These are phyloP conservation scores for Sodiomyces alkalinus DNA, from an alignment of 2,329 filamentous ascomycete species.

Conservation along the genomic window DNA sequence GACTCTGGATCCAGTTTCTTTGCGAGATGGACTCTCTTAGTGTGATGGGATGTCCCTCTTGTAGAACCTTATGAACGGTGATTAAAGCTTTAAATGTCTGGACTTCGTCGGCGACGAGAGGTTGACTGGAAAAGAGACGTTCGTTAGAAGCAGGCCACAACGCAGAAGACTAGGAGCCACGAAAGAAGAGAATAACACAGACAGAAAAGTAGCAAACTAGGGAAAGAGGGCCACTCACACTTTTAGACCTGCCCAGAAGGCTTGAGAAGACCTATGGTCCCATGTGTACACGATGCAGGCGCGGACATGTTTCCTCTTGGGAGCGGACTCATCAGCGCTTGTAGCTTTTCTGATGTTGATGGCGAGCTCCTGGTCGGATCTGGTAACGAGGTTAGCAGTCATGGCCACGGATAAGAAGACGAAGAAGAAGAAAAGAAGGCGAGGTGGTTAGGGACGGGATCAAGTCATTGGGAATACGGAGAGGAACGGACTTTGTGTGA, in stretches of 20 bases:
- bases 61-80: constrained; percentile 91
- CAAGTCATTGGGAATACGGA: too few relatives aligned
- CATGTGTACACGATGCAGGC: constrained; percentile 97
- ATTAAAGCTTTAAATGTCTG: constrained; percentile 98
- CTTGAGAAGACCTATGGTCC: constrained; percentile 91
- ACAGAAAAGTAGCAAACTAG: not conserved
- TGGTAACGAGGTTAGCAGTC: constrained; percentile 15
- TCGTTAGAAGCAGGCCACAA: constrained; percentile 1
- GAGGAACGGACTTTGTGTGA: constrained; percentile 7
- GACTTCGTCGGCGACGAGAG: constrained; percentile 94
- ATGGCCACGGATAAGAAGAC: not conserved
- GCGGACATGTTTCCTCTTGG: constrained; percentile 84
- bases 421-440: not conserved
- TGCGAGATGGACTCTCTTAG: constrained; percentile 82
- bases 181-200: not conserved
- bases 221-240: constrained; percentile 46
- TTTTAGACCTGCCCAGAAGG: constrained; percentile 98
- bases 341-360: constrained; percentile 60
- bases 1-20: constrained; percentile 79
- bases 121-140: constrained; percentile 48
- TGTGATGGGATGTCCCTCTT: constrained; percentile 84
- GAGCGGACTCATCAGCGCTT: constrained; percentile 50
- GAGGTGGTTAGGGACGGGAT: not conserved
- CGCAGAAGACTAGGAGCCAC: not conserved
- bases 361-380: constrained; percentile 52